Conservation (phyloP, 73 alveolate species). For the Paramecium tetraurelia region DNA sequence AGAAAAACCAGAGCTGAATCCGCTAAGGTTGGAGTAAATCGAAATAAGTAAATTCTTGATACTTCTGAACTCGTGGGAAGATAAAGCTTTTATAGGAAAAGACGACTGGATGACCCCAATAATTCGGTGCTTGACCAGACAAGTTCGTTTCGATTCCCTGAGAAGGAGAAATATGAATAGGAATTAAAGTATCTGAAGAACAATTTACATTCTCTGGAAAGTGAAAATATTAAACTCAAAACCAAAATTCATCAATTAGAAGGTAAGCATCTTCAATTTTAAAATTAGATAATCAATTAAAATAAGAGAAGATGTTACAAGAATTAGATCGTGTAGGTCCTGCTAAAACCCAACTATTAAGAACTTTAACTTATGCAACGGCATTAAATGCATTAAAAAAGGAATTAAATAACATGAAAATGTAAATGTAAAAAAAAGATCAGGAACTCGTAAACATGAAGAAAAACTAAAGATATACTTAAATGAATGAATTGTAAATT, state of each 20-base stretch:
- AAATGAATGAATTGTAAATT: neutral
- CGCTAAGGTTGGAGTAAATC: neutral
- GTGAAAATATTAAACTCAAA: neutral
- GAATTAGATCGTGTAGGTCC: conserved; percentile 22
- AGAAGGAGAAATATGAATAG: neutral
- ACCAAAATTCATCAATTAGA: conserved; percentile 13
- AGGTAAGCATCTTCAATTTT: neutral
- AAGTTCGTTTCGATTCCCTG: neutral
- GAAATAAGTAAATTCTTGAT: neutral
- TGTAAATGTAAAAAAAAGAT: neutral
- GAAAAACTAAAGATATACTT: neutral
- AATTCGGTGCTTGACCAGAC: neutral
- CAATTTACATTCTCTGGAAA: neutral
- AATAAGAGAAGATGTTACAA: neutral
- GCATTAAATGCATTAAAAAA: neutral
- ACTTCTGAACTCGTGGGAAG: neutral
- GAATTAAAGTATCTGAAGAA: conserved; percentile 2
- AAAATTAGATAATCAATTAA: neutral
- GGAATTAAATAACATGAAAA: neutral
- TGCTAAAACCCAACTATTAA: neutral
- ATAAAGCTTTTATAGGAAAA: neutral
- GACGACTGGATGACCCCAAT: neutral
- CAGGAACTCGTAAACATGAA: neutral
- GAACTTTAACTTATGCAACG: neutral
- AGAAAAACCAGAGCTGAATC: neutral